A percentile compares a stretch with the other conserved stretches of the same genome.
phyloP scores from a whole-genome alignment of 2,329 filamentous ascomycete genomes.

The Didymella arachidicola region DNA sequence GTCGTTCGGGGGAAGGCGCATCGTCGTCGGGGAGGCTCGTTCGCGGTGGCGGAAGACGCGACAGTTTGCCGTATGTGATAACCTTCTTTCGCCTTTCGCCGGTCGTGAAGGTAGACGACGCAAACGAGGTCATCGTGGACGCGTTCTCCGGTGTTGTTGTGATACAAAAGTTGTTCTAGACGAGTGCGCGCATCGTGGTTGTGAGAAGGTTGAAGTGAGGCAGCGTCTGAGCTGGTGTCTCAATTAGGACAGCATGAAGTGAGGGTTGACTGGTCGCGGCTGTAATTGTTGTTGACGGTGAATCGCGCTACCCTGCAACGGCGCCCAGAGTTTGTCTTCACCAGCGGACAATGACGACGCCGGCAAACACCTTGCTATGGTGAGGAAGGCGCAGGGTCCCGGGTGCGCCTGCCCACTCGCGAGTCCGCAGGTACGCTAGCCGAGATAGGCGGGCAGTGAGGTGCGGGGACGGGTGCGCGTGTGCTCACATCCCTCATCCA shows the following conservation, averaged over 20 bases:
- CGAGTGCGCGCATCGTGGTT: slow-evolving; percentile 39
- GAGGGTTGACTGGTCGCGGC: background rate
- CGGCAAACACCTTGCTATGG: slow-evolving; percentile 23
- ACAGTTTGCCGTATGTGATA: slow-evolving; percentile 51
- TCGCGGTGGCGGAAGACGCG: slow-evolving; percentile 36
- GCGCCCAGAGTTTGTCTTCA: slow-evolving; percentile 7
- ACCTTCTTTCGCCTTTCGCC: slow-evolving; percentile 49
- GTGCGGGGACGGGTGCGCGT: slow-evolving; percentile 12
- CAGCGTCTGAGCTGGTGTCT: slow-evolving; percentile 3
- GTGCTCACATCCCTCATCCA: slow-evolving; percentile 25
- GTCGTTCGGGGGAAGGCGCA: slow-evolving; percentile 45
- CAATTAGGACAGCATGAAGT: slow-evolving; percentile 3
- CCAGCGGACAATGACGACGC: slow-evolving; percentile 33
- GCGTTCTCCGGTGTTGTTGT: slow-evolving; percentile 14
- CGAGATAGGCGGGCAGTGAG: slow-evolving; percentile 31
- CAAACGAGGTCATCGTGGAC: slow-evolving; percentile 34
- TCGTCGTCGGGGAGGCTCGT: slow-evolving; percentile 20
- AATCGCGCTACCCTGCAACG: slow-evolving; percentile 7
- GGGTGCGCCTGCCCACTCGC: slow-evolving; percentile 1
- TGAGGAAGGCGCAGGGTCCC: slow-evolving; percentile 26
- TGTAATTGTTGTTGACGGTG: slow-evolving; percentile 19
- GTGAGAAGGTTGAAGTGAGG: slow-evolving; percentile 12
- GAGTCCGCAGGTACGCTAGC: slow-evolving; percentile 27
- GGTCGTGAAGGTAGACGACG: slow-evolving; percentile 40
- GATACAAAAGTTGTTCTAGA: slow-evolving; percentile 21